phyloP scores from a whole-genome alignment of 495 filamentous ascomycete species.

The Lepidopterella palustris region DNA sequence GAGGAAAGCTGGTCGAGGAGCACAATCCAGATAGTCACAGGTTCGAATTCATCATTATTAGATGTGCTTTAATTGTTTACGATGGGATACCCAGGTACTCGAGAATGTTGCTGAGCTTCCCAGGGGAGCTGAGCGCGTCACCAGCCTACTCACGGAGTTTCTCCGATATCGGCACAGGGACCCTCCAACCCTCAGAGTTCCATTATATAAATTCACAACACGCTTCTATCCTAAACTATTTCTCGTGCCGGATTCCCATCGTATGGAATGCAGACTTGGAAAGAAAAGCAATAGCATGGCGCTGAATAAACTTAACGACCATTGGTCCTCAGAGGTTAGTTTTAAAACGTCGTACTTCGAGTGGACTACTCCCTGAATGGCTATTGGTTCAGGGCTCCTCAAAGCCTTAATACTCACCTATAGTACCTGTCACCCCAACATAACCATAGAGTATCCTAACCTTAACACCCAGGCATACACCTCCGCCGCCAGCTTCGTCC shows the following conservation, averaged over 20 bases:
- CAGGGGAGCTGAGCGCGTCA: neutral
- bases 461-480: constrained; percentile 50
- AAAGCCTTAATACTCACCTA: too few relatives aligned
- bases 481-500: constrained; percentile 64
- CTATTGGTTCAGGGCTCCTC: neutral
- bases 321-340: constrained; percentile 54
- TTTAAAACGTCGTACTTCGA: neutral
- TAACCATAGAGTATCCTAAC: neutral
- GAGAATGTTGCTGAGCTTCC: neutral
- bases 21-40: neutral
- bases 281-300: neutral
- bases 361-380: neutral
- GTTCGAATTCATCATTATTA: too few relatives aligned
- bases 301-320: constrained; percentile 37
- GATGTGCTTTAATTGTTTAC: too few relatives aligned
- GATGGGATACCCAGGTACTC: too few relatives aligned
- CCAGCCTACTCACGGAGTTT: neutral
- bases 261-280: neutral
- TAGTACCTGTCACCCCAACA: neutral
- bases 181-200: too few relatives aligned
- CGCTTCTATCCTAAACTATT: too few relatives aligned
- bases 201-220: too few relatives aligned
- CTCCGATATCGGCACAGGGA: neutral
- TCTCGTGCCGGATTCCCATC: neutral
- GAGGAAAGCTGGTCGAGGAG: neutral